These are phyloP conservation scores for Cytospora mali DNA, from an alignment of 2,329 filamentous ascomycete genomes.

Conservation along the genomic window DNA sequence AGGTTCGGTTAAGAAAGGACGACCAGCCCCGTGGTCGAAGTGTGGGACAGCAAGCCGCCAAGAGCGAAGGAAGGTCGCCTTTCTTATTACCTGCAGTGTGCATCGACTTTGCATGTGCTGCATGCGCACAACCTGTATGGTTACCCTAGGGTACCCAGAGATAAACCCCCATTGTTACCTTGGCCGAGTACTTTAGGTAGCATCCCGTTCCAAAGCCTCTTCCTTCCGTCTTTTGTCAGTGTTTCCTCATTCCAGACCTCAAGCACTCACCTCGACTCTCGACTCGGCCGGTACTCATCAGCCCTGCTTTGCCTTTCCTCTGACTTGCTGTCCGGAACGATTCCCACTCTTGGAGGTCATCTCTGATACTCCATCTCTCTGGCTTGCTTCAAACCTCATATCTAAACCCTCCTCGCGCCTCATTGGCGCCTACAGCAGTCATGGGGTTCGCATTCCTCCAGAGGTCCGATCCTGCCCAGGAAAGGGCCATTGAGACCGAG, in stretches of 20 bases:
- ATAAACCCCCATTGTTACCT: not conserved
- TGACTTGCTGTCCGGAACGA: not conserved
- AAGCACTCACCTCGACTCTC: not conserved
- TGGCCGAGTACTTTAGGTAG: not conserved
- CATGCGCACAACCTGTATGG: not conserved
- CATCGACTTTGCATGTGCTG: not conserved
- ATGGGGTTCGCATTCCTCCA: conserved; percentile 26
- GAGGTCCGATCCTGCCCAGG: conserved; percentile 18
- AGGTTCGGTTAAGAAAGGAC: not conserved
- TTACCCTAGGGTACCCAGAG: no score
- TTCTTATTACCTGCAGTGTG: not conserved
- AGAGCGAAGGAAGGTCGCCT: not conserved
- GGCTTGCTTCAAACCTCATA: not conserved
- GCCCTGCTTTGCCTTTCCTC: no score
- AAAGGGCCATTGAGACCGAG: conserved; percentile 9
- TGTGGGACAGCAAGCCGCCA: not conserved
- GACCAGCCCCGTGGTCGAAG: not conserved
- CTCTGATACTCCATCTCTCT: not conserved
- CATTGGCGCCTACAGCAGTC: not conserved
- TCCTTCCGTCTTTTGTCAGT: not conserved
- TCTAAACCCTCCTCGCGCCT: not conserved
- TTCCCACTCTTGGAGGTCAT: not conserved
- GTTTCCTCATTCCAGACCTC: not conserved
- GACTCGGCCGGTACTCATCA: no score
- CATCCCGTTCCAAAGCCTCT: not conserved